phyloP scores from a whole-genome alignment of 768 basidiomycete species.

The Lactarius psammicola region DNA sequence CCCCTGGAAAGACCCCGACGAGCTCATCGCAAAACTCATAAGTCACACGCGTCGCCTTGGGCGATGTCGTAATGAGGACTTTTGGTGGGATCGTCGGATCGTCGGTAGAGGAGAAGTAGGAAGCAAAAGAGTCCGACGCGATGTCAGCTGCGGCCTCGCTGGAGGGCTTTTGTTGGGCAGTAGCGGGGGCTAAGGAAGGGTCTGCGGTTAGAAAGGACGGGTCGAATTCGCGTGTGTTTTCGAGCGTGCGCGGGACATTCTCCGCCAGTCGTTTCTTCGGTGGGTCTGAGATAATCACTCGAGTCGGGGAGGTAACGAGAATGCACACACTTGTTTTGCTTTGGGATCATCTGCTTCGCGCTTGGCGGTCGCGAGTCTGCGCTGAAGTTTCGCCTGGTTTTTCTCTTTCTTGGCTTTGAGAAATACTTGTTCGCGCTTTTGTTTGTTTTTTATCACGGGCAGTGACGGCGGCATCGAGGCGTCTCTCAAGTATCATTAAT shows the following conservation, averaged over 20 bases:
- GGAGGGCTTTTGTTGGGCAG: slow-evolving; percentile 36
- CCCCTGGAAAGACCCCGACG: slow-evolving; percentile 85
- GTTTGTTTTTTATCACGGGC: slow-evolving; percentile 83
- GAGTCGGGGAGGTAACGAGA: neutral
- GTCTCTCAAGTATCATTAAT: neutral
- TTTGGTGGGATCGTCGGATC: slow-evolving; percentile 78
- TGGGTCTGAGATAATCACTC: neutral
- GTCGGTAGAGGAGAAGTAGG: slow-evolving; percentile 66
- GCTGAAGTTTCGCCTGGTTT: slow-evolving; percentile 75
- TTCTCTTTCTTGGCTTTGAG: slow-evolving; percentile 75
- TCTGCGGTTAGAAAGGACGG: slow-evolving; percentile 62
- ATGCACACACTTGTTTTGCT: slow-evolving; percentile 63
- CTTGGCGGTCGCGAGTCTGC: slow-evolving; percentile 74
- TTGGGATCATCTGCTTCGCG: slow-evolving; percentile 72
- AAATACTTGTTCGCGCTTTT: slow-evolving; percentile 78
- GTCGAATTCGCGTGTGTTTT: slow-evolving; percentile 88
- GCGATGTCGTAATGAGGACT: slow-evolving; percentile 87
- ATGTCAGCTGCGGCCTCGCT: slow-evolving; percentile 68
- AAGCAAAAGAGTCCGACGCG: slow-evolving; percentile 71
- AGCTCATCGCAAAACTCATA: slow-evolving; percentile 94
- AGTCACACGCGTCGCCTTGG: slow-evolving; percentile 82
- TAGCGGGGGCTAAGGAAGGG: slow-evolving; percentile 36
- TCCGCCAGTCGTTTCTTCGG: slow-evolving; percentile 73
- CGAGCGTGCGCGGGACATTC: slow-evolving; percentile 89
- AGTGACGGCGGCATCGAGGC: slow-evolving; percentile 40